Base-by-base conservation (phyloP, 164 flowering plant genomes). In the Magnolia officinalis region DNA sequence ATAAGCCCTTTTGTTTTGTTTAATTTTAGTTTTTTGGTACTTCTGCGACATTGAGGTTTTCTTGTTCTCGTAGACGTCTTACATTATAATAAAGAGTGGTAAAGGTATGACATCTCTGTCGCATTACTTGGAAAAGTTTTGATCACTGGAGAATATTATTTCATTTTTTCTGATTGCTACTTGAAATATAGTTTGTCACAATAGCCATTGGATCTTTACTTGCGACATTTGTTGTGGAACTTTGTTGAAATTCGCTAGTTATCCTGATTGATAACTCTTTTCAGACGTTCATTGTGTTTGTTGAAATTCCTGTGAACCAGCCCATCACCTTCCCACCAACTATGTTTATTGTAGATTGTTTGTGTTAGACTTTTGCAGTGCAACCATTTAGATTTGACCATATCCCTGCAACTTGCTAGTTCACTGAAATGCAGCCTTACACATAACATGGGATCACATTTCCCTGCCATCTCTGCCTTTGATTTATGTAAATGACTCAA, bases 31-130 rank as follows among this genome's bases (percentile, higher is more conserved):
- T 52, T 14, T 8, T 52, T 52, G 1, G 9, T 52, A 52, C 70
- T 71, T 21, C 49, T 71, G 58, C 66, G 76, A 67, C 70, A 49
- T 31, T 74, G 6, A 10, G 10, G n/a, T 50, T 6, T 74, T 29
- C 37, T 79, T 74, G 63, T 52, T 75, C 67, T 76, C 77, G 74
- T 90, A 91, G 95, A 78, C 78, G 67, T 80, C 92, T 3, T 82
- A 82, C 75, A 79, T 74, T 52, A 81, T 85, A 67, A 23, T 85
- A 50, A 86, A 78, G 84, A 78, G 87, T 78, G 83, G 81, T 71
- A 89, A 85, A 72, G 88, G 97, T 92, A 86, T 81, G 87, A 2
- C 73, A 19, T 69, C 67, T 0, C 7, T 72, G 31, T 58, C 71
- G 72, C 68, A 8, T 59, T 45, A 45, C 63, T 68, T 18, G n/a